Conservation (phyloP, 495 filamentous ascomycete genomes). For the Xylaria nigripes region DNA sequence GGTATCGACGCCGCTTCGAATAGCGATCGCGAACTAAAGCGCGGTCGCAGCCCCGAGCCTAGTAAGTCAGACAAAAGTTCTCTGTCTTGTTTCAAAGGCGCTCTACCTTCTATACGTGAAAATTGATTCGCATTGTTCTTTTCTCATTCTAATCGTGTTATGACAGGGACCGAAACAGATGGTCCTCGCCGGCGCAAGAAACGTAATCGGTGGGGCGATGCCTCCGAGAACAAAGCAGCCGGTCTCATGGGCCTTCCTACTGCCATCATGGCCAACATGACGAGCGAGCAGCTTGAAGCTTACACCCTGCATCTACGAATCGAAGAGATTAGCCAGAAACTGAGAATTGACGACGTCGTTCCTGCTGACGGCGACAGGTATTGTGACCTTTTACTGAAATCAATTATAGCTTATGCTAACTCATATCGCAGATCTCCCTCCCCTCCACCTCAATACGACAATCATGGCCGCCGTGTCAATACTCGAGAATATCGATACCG, state of each 20-base stretch:
- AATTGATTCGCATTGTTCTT: neutral
- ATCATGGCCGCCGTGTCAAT: conserved; percentile 96
- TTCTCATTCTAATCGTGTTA: neutral
- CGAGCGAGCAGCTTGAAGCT: conserved; percentile 92
- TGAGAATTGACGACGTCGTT: conserved; percentile 95
- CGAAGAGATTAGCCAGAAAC: conserved; percentile 97
- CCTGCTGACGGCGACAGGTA: conserved; percentile 91
- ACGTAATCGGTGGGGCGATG: conserved; percentile 95
- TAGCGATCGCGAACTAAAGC: conserved; percentile 69
- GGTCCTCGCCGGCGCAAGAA: conserved; percentile 84
- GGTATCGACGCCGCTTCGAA: conserved; percentile 40
- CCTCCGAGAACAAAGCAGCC: conserved; percentile 92
- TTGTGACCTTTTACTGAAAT: neutral
- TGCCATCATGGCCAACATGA: conserved; percentile 94
- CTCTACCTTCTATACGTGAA: neutral
- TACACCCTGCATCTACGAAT: conserved; percentile 93
- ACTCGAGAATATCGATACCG: conserved; percentile 95
- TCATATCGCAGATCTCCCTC: conserved; percentile 68
- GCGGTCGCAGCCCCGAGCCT: conserved; percentile 45
- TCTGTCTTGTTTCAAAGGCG: neutral
- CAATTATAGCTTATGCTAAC: neutral
- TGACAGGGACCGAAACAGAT: conserved; percentile 47
- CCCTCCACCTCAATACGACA: conserved; percentile 94
- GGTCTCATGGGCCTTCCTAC: conserved; percentile 96
- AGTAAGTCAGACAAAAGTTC: conserved; percentile 21